Evolutionary conservation across 139 green algal species (phyloP).

Genomic region (Coelastrella sp.): DNA sequence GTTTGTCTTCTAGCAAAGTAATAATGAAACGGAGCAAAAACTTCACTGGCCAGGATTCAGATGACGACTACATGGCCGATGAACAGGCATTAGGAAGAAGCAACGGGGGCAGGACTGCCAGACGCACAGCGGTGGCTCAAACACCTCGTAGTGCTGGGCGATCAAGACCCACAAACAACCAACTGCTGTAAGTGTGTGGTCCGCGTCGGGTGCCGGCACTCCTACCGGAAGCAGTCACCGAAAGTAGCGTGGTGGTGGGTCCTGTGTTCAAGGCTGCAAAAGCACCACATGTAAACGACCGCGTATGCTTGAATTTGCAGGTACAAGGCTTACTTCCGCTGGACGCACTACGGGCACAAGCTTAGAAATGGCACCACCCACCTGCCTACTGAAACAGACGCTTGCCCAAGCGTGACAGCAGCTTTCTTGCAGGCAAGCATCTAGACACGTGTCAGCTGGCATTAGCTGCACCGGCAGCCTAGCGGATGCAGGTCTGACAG

Average conservation of each 20-base stretch:
- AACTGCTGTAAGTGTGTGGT: slow-evolving; percentile 84
- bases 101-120: slow-evolving; percentile 27
- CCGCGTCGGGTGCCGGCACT: neutral
- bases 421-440: slow-evolving; percentile 88
- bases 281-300: too few relatives aligned
- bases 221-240: neutral
- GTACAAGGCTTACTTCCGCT: slow-evolving; percentile 94
- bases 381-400: slow-evolving; percentile 86
- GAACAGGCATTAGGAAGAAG: slow-evolving; percentile 5
- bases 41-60: neutral
- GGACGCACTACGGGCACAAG: slow-evolving; percentile 86
- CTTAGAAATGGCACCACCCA: slow-evolving; percentile 54
- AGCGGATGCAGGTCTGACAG: neutral
- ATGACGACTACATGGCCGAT: slow-evolving; percentile 36
- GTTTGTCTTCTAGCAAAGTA: neutral
- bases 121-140: slow-evolving; percentile 15
- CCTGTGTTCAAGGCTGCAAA: too few relatives aligned
- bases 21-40: slow-evolving; percentile 26
- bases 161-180: slow-evolving; percentile 93
- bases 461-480: neutral
- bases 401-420: slow-evolving; percentile 93
- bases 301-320: slow-evolving; percentile 48
- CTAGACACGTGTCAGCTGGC: neutral
- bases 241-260: neutral
- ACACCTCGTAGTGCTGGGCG: slow-evolving; percentile 47